Base-by-base conservation (phyloP, 1,284 basidiomycete genomes). In the Marasmius oreades region DNA sequence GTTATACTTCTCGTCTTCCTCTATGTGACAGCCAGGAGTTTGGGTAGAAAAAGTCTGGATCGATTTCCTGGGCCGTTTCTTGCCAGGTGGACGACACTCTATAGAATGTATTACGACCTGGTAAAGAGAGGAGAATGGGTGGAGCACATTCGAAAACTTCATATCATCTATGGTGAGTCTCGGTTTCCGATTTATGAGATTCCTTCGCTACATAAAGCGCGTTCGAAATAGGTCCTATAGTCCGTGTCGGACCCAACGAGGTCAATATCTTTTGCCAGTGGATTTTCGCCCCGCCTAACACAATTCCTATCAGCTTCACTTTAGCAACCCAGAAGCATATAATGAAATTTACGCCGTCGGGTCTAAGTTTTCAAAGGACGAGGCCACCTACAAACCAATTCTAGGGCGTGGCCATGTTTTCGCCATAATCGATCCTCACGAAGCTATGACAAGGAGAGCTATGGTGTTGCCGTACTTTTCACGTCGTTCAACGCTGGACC, bases 361-460 rank as follows among this genome's bases (percentile, higher is more conserved):
- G 31, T 62, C 62, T 26, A 61, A 62, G 50, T 69, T 66, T 59
- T 34, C 53, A 6, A 69, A 68, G 44, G 65, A 69, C 18, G 23
- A 26, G 5, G 12, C 5, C 2, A 50, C 47, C 26, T 31, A 31
- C 47, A 50, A 33, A 6, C 45, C 45, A 5, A 12, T 28, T 11
- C 10, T 18, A 31, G 14, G 5, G 12, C n/a, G 14, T 20, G 24
- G 24, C 10, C 26, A 31, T 20, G 47, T 50, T 26, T 50, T 50
- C 28, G 28, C 24, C 28, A 50, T 33, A n/a, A 7, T 16, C n/a
- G 47, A 50, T 50, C 23, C 47, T 31, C 24, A 33, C 16, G 47
- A 50, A 33, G 47, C 47, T 18, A 31, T 33, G 47, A 14, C 20
- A 5, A 28, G 47, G 26, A 50, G 47, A n/a, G 47, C 8, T 33